phyloP scores from a whole-genome alignment of 352 stramenopile species.

The Pythium utonaiense region DNA sequence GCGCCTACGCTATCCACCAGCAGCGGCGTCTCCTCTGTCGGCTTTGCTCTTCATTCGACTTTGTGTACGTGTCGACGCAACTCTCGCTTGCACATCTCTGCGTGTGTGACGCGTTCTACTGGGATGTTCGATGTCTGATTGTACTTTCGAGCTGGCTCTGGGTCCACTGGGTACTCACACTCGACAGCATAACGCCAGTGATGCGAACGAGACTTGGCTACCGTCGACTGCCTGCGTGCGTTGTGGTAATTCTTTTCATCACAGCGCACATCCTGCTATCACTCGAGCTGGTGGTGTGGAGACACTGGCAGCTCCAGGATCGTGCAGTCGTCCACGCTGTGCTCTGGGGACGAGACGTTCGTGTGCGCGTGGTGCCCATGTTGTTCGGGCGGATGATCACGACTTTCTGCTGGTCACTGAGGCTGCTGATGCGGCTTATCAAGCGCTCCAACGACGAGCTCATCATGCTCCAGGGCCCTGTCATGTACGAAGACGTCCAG shows the following conservation, averaged over 20 bases:
- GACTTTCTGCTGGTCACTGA: slow-evolving; percentile 10
- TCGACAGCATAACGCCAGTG: slow-evolving; percentile 16
- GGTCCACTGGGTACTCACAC: slow-evolving; percentile 21
- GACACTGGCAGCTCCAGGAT: slow-evolving; percentile 10
- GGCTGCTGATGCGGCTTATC: slow-evolving; percentile 2
- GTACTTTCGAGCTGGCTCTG: slow-evolving; percentile 22
- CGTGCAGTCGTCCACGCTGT: slow-evolving; percentile 1
- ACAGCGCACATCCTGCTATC: slow-evolving; percentile 6
- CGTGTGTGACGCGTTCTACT: slow-evolving; percentile 21
- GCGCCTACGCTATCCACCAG: not conserved
- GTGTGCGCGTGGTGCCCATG: slow-evolving; percentile 3
- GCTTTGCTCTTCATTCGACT: slow-evolving; percentile 27
- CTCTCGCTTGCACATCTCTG: slow-evolving; percentile 17
- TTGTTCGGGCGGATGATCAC: slow-evolving; percentile 9
- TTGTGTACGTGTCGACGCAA: slow-evolving; percentile 26
- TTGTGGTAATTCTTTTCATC: slow-evolving; percentile 10
- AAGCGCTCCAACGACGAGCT: slow-evolving; percentile 11
- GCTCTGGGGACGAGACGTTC: not conserved
- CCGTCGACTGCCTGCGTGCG: not conserved
- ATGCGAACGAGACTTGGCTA: slow-evolving; percentile 11
- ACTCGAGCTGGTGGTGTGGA: slow-evolving; percentile 17
- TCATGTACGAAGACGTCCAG: slow-evolving; percentile 9
- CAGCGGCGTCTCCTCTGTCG: slow-evolving; percentile 18
- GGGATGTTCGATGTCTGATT: slow-evolving; percentile 12
- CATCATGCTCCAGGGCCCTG: slow-evolving; percentile 17